Evolutionary conservation across 192 early-diverging fungal species (phyloP), one percentile per base, ranked within the genome.

Genomic region (Mortierella alpina): DNA sequence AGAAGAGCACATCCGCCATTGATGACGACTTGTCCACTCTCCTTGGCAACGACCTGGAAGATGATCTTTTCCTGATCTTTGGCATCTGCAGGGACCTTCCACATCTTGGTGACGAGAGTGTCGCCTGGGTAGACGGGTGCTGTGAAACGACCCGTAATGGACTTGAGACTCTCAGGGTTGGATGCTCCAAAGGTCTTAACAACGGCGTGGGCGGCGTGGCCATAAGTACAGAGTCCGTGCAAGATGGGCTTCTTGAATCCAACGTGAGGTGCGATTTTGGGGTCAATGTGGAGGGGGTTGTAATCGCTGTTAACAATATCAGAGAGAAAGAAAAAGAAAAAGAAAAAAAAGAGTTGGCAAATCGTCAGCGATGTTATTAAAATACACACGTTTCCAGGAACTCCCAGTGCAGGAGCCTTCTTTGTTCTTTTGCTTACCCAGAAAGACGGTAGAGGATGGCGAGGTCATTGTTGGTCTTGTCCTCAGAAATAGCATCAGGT

Each of bases 231-330:
- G 12, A 93, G 86, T 20, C 93, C 93, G 72, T 95, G 93, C 17
- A 95, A 63, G 72, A 95, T 92, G 44, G 92, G 90, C 9, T 86
- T 85, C 46, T 91, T 87, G 84, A 93, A 93, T 0, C 93, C 93
- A 39, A 95, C 73, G 23, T 63, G 78, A 42, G 90, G 88, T 5
- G 91, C 91, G 42, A 95, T 84, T 1, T 70, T 76, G 12, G 91
- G 88, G 72, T 95, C 93, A 23, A 90, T 90, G 75, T 94, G 93
- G 45, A 94, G 75, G 17, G 91, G 91, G 72, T 94, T 94, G 81
- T 90, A 94, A 68, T 94, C 93, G 45, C 90, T 91, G 42, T 40
- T 42, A 13, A 17, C 2, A 20, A 4, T 7, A 50, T 58, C 17
- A 44, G 10, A n/a, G 22, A 40, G 41, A 45, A 54, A 42, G 56